A percentile compares a stretch with the other conserved stretches of the same genome.
Evolutionary conservation across 129 eudicot species (phyloP).

Genomic region (Pseudognaphalium luteoalbum): DNA sequence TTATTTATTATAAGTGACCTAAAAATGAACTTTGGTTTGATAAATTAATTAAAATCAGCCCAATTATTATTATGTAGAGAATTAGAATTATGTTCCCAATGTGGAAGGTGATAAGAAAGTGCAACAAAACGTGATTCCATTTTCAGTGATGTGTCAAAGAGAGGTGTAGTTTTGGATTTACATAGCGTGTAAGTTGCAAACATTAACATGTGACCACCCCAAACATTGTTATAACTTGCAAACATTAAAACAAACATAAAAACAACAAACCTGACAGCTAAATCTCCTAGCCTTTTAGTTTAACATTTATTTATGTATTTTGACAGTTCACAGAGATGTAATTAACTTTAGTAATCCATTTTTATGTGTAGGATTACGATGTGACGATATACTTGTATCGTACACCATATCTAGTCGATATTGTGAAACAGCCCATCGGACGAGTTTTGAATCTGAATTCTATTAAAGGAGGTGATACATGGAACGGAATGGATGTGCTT

Average conservation of each 20-base stretch:
- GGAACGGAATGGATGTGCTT: slow-evolving; percentile 82
- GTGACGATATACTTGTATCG: slow-evolving; percentile 56
- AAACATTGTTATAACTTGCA: slow-evolving; percentile 27
- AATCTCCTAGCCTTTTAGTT: neutral
- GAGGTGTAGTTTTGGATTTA: slow-evolving; percentile 39
- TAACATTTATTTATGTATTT: neutral
- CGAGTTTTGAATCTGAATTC: slow-evolving; percentile 64
- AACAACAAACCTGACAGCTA: slow-evolving; percentile 27
- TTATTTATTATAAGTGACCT: neutral
- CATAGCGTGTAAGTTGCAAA: slow-evolving; percentile 4
- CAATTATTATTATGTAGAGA: neutral
- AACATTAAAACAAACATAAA: slow-evolving; percentile 33
- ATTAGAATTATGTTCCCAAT: slow-evolving; percentile 28
- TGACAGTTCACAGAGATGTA: neutral
- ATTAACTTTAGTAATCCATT: neutral
- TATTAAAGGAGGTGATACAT: slow-evolving; percentile 57
- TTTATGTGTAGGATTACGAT: slow-evolving; percentile 60
- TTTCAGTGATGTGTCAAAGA: slow-evolving; percentile 27
- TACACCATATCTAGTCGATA: slow-evolving; percentile 72
- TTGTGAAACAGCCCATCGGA: slow-evolving; percentile 49
- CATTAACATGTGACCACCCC: slow-evolving; percentile 42
- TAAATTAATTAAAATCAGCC: neutral
- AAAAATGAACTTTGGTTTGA: neutral
- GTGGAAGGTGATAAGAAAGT: slow-evolving; percentile 32
- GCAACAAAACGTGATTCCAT: slow-evolving; percentile 34